phyloP scores from a whole-genome alignment of 2,329 filamentous ascomycete genomes.

The Remersonia thermophila region DNA sequence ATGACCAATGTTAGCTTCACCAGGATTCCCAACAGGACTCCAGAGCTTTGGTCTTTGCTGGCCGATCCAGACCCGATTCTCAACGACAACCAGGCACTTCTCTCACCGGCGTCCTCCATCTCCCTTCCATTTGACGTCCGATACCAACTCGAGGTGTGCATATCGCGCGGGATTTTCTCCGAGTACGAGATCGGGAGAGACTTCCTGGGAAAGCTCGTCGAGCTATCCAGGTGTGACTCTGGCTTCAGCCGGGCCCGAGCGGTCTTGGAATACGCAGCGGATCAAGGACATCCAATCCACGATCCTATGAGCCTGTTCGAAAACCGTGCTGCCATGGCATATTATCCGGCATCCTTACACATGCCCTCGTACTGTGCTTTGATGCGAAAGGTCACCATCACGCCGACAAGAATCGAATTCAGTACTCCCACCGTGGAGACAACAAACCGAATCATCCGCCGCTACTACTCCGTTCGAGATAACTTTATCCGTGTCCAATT shows the following conservation, averaged over 20 bases:
- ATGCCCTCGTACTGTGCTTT: constrained; percentile 63
- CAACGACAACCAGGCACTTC: constrained; percentile 19
- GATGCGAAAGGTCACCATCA: constrained; percentile 66
- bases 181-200: constrained; percentile 58
- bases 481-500: constrained; percentile 85
- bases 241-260: constrained; percentile 41
- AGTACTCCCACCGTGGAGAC: constrained; percentile 69
- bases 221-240: constrained; percentile 27
- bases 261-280: constrained; percentile 63
- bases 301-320: constrained; percentile 63
- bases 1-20: constrained; percentile 28
- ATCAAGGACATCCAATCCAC: constrained; percentile 47
- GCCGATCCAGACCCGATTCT: constrained; percentile 19
- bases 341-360: constrained; percentile 31
- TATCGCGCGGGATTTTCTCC: constrained; percentile 66
- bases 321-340: constrained; percentile 35
- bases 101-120: constrained; percentile 26
- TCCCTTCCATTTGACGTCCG: constrained; percentile 57
- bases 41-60: constrained; percentile 30
- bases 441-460: constrained; percentile 74
- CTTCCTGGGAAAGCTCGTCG: constrained; percentile 53
- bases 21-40: constrained; percentile 22
- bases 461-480: constrained; percentile 56
- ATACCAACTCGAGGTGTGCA: constrained; percentile 86
- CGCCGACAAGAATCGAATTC: constrained; percentile 71